These are phyloP conservation scores for Fusarium sp. DNA, from an alignment of 2,329 filamentous ascomycete genomes.

Conservation along the genomic window DNA sequence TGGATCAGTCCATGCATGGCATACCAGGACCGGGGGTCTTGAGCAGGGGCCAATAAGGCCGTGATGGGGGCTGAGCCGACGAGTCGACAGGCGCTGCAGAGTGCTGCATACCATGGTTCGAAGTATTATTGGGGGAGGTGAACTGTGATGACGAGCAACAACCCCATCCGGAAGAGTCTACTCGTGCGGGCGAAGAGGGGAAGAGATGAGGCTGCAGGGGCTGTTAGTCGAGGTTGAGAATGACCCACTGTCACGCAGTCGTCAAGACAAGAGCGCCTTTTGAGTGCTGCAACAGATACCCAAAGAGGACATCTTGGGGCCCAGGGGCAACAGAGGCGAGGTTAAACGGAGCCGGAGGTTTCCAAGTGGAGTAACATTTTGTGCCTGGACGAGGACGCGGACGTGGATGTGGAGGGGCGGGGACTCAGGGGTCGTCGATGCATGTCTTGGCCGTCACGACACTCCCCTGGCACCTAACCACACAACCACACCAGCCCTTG, in stretches of 20 bases:
- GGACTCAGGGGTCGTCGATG: slow-evolving; percentile 37
- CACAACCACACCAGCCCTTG: slow-evolving; percentile 22
- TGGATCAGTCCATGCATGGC: slow-evolving; percentile 32
- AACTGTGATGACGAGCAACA: slow-evolving; percentile 42
- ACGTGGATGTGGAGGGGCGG: slow-evolving; percentile 24
- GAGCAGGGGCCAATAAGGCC: slow-evolving; percentile 41
- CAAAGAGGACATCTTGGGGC: slow-evolving; percentile 33
- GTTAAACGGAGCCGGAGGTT: slow-evolving; percentile 34
- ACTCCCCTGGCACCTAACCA: slow-evolving; percentile 26
- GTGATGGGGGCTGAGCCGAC: slow-evolving; percentile 31
- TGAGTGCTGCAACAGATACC: slow-evolving; percentile 27
- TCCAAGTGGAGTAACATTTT: slow-evolving; percentile 36
- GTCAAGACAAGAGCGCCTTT: slow-evolving; percentile 29
- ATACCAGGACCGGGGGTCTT: slow-evolving; percentile 36
- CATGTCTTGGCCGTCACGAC: slow-evolving; percentile 37
- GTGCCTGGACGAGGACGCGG: not conserved
- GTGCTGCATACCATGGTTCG: slow-evolving; percentile 34
- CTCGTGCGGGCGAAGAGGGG: slow-evolving; percentile 33
- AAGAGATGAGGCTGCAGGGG: slow-evolving; percentile 31
- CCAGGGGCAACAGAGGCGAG: slow-evolving; percentile 41
- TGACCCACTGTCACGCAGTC: slow-evolving; percentile 35
- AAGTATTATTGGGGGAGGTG: slow-evolving; percentile 40
- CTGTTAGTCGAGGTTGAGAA: slow-evolving; percentile 20
- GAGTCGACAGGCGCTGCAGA: slow-evolving; percentile 33
- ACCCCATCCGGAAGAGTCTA: slow-evolving; percentile 32